Base-by-base conservation (phyloP, 352 stramenopile genomes). In the Phytophthora capsici region DNA sequence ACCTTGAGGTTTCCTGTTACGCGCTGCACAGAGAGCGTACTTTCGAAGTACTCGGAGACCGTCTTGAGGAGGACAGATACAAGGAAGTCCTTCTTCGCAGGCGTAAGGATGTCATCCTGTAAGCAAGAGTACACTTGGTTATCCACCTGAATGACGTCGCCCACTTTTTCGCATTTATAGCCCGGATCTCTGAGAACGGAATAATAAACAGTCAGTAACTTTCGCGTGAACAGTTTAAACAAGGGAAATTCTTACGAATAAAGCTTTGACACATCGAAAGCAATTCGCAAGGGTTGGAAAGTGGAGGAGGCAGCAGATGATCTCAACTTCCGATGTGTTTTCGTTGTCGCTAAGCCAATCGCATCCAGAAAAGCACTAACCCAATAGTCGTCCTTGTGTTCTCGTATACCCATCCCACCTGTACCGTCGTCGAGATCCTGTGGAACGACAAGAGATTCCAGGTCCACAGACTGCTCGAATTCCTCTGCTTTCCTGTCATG, bases 221-320 rank as follows among this genome's bases (percentile, higher is more conserved):
- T 32, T 16, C 2, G 12, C 2, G 38, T 13, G 1, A 23, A 14
- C 23, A 25, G 14, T 44, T 6, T 22, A 43, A 36, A 32, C 22
- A 17, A 51, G 14, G 8, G 9, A 57, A 7, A 12, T 7, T 6
- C 72, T 57, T 78, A 87, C 80, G 67, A 82, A 20, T 58, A 77
- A 19, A 94, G 78, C 41, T 90, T 91, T 6, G 86, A 94, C 0
- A 91, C 51, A 23, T 94, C 86, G 23, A 94, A 94, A 14, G 71
- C 80, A 41, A 92, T 91, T 34, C 86, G 82, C n/a, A 94, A 83
- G 1, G 80, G 86, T 26, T 91, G 79, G 37, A 89, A 92, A 0
- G 78, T 46, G 3, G 73, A 57, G 3, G 66, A 40, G 4, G 63
- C 54, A 4, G 59, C 40, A 0, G 61, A 55, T 0, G 64, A 52